Base-by-base conservation (phyloP, 2,329 filamentous ascomycete genomes). In the Claviceps purpurea region DNA sequence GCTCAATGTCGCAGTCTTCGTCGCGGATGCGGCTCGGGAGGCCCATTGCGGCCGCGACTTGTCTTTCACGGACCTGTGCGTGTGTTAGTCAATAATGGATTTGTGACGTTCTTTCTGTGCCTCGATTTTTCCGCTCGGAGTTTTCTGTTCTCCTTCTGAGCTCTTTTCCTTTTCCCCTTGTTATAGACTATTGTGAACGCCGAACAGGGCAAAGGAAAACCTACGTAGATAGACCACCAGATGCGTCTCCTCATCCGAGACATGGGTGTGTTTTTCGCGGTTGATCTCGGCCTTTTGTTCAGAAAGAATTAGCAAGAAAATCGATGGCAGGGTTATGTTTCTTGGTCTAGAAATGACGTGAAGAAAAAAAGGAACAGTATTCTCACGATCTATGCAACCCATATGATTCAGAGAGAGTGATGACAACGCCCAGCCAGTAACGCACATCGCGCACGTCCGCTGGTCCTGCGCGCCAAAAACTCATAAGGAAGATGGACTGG, bases 151-250 rank as follows among this genome's bases (percentile, higher is more conserved):
- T 18, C n/a, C 39, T 40, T n/a, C n/a, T n/a, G 16, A 16, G 39
- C n/a, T 40, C 39, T 18, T 30, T 30, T 30, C 3, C 26, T 8
- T 30, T 30, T 30, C 30, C 30, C 30, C 30, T 11, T 30, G 10
- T 30, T 8, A 11, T 11, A 30, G 30, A 30, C 10, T 30, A 10
- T 10, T 30, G 30, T 10, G 10, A n/a, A 40, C n/a, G 16, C 39
- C 10, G 8, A 16, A 6, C 14, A 18, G 14, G n/a, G 2, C 5
- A 2, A 20, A 20, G 14, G 24, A 14, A 14, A 2, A 37, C 73
- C 64, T 47, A 75, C 67, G 51, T 78, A 77, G 7, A 77, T 68
- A 5, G 73, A 73, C 75, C 75, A 78, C 73, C 75, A 78, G 6
- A 78, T 70, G 5, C 74, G 60, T 52, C 72, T 69, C 57, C 72